Conservation (phyloP, 345 rosid species). For the Lepidium didymum region DNA sequence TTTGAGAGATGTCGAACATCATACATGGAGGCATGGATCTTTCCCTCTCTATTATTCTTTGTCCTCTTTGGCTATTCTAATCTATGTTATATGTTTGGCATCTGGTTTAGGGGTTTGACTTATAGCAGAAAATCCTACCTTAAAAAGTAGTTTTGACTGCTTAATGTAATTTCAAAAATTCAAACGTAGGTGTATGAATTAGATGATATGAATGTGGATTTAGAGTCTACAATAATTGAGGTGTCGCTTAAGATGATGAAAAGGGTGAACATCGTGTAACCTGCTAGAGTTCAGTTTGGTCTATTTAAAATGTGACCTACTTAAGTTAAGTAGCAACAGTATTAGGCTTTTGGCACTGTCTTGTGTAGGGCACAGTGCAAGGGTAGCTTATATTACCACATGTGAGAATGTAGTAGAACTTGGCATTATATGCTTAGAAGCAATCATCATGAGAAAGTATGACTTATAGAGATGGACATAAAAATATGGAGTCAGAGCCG, state of each 20-base stretch:
- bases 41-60: constrained; percentile 12
- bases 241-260: neutral
- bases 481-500: neutral
- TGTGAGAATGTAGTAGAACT: constrained; percentile 9
- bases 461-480: neutral
- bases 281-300: constrained; percentile 1
- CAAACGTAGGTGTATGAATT: neutral
- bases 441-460: neutral
- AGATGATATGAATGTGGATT: constrained; percentile 8
- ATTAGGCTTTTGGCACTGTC: neutral
- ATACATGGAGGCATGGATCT: constrained; percentile 73
- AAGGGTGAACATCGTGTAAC: neutral
- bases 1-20: constrained; percentile 97
- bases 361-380: neutral
- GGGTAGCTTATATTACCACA: constrained; percentile 5
- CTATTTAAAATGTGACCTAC: neutral
- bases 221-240: neutral
- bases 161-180: neutral
- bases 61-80: neutral
- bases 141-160: neutral
- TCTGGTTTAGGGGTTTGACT: constrained; percentile 14
- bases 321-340: neutral
- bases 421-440: constrained; percentile 10
- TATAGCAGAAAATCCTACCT: neutral
- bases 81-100: constrained; percentile 15